Evolutionary conservation across 176 grass and related monocot species (phyloP).

Genomic region (Canna indica): DNA sequence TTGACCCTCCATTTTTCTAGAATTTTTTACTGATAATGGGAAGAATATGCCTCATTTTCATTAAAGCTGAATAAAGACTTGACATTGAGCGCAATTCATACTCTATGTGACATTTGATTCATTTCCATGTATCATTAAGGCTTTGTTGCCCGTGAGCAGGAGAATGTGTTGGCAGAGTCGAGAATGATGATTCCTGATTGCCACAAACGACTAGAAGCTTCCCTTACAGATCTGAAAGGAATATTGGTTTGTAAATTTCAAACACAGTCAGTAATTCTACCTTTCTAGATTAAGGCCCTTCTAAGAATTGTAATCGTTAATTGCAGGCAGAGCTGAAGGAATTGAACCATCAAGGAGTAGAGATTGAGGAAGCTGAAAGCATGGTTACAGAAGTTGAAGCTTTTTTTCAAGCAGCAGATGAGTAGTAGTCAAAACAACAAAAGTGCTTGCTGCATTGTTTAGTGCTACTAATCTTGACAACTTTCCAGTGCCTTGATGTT

Average conservation of each 20-base stretch:
- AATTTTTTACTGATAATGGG: neutral
- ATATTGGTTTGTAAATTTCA: slow-evolving; percentile 38
- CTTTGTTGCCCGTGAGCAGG: slow-evolving; percentile 17
- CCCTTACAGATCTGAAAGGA: slow-evolving; percentile 68
- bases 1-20: neutral
- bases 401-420: slow-evolving; percentile 37
- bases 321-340: slow-evolving; percentile 74
- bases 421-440: neutral
- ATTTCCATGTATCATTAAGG: neutral
- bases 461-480: neutral
- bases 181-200: slow-evolving; percentile 98
- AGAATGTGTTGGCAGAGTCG: slow-evolving; percentile 92
- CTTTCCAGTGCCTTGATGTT: too few species aligned
- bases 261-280: neutral
- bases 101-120: neutral
- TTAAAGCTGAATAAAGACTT: too few species aligned
- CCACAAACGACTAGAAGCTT: slow-evolving; percentile 78
- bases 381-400: slow-evolving; percentile 60
- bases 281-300: neutral
- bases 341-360: slow-evolving; percentile 48
- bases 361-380: slow-evolving; percentile 67
- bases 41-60: too few species aligned
- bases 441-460: neutral
- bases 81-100: too few species aligned
- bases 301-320: neutral